Conservation (phyloP, 257 asterid genomes). For the Petunia secreta region DNA sequence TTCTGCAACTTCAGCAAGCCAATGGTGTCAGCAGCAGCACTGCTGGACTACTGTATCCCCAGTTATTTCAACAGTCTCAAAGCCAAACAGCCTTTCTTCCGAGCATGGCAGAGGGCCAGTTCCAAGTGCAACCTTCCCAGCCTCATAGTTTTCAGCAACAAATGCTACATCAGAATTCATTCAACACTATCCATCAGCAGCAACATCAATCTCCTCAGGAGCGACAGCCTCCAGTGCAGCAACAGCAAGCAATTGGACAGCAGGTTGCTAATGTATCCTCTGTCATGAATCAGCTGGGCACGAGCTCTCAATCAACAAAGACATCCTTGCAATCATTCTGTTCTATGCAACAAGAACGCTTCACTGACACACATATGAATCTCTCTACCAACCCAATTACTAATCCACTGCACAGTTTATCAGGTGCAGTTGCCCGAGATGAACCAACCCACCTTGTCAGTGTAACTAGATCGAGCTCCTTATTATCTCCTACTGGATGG, state of each 20-base stretch:
- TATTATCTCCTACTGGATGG: slow-evolving; percentile 56
- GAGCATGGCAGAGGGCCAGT: slow-evolving; percentile 38
- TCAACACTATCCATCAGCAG: slow-evolving; percentile 45
- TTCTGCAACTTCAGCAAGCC: slow-evolving; percentile 63
- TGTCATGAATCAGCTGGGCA: slow-evolving; percentile 42
- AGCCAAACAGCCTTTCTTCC: slow-evolving; percentile 45
- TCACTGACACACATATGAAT: slow-evolving; percentile 43
- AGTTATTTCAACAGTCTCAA: slow-evolving; percentile 50
- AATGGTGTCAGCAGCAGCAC: slow-evolving; percentile 37
- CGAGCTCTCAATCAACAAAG: slow-evolving; percentile 47
- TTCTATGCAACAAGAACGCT: slow-evolving; percentile 48
- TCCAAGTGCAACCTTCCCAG: slow-evolving; percentile 39
- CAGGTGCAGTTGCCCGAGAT: slow-evolving; percentile 52
- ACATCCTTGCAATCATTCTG: slow-evolving; percentile 43
- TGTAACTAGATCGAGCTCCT: slow-evolving; percentile 45
- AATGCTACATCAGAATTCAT: slow-evolving; percentile 53
- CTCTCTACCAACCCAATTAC: slow-evolving; percentile 32
- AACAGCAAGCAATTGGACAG: slow-evolving; percentile 50
- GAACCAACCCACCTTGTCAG: slow-evolving; percentile 52
- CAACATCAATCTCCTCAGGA: slow-evolving; percentile 34
- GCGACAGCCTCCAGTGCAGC: slow-evolving; percentile 18
- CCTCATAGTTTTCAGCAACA: slow-evolving; percentile 57
- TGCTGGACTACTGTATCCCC: slow-evolving; percentile 43
- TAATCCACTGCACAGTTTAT: slow-evolving; percentile 60
- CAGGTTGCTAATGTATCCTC: slow-evolving; percentile 41